Evolutionary conservation across 2,329 filamentous ascomycete species (phyloP), one percentile per base, ranked within the genome.

Genomic region (Neofusicoccum parvum): DNA sequence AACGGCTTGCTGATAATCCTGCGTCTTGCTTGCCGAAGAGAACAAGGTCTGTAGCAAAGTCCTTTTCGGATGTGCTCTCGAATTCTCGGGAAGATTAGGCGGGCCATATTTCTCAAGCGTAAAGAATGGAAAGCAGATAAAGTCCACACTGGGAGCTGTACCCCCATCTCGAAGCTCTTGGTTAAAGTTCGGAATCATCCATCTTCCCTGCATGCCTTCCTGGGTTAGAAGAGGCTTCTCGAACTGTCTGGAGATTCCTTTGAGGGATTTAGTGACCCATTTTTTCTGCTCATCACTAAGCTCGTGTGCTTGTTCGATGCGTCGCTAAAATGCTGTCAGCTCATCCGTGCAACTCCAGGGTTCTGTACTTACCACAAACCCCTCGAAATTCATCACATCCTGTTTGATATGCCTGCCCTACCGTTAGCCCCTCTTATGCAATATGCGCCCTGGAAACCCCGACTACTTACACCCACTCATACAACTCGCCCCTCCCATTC

Each of bases 91-190:
- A 2, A 60, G 43, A 20, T 5, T 15, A 14, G 56, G 43, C 27
- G 56, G 56, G n/a, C 43, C 56, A 5, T 60, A 60, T n/a, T 60
- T 60, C 56, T 60, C 56, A 9, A 60, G 43, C 2, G 41, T 48
- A 32, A 60, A 60, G 39, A 20, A 60, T 2, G 56, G 56, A 20
- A 60, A 36, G 17, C 56, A 60, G 23, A 60, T 32, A n/a, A 60
- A 60, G 37, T 20, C 27, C 10, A 60, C 43, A 9, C 27, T 48
- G 10, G 56, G 56, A 15, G 27, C 41, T 2, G 11, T 36, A 3
- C 6, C 37, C 10, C 27, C 32, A 20, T 60, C 56, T 27, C 34
- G 41, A 17, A 60, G 45, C 56, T 60, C 56, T 15, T 60, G 56
- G 23, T 60, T 32, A 14, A 60, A 60, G 17, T 60, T 60, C 12